Evolutionary conservation across 345 rosid species (phyloP).

Genomic region (Eucalyptus microcorys): DNA sequence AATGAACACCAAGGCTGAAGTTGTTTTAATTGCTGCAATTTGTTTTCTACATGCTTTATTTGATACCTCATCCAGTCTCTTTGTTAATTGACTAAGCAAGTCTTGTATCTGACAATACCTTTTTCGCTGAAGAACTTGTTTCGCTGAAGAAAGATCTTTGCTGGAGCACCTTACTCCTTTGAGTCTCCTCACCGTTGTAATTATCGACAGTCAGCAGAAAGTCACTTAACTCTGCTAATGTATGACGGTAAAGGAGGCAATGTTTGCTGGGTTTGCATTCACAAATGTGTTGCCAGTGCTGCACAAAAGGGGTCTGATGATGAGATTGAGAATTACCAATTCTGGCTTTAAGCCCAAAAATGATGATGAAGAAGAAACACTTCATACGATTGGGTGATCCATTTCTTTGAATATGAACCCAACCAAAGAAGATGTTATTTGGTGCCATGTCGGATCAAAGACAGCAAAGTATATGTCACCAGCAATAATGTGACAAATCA

Average conservation of each 20-base stretch:
- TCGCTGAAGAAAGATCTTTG: conserved; percentile 29
- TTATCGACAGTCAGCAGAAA: conserved; percentile 34
- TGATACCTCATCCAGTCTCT: background rate
- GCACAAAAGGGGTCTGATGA: conserved; percentile 14
- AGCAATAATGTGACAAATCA: background rate
- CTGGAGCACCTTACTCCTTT: conserved; percentile 11
- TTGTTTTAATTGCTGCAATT: background rate
- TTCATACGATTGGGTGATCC: background rate
- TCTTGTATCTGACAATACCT: conserved; percentile 23
- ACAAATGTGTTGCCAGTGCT: conserved; percentile 90
- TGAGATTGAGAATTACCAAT: background rate
- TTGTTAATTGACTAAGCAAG: background rate
- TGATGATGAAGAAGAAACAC: background rate
- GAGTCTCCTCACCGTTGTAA: conserved; percentile 17
- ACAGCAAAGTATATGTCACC: background rate
- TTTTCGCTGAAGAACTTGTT: conserved; percentile 26
- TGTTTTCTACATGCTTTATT: background rate
- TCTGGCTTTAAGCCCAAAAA: background rate
- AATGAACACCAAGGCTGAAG: background rate
- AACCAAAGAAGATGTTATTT: background rate
- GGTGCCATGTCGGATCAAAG: background rate
- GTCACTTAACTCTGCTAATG: conserved; percentile 59
- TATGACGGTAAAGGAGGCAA: conserved; percentile 66
- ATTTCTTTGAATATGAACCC: background rate
- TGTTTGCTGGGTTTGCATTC: conserved; percentile 68